phyloP scores from a whole-genome alignment of 1,139 yeast genomes.

The Candida sojae region DNA sequence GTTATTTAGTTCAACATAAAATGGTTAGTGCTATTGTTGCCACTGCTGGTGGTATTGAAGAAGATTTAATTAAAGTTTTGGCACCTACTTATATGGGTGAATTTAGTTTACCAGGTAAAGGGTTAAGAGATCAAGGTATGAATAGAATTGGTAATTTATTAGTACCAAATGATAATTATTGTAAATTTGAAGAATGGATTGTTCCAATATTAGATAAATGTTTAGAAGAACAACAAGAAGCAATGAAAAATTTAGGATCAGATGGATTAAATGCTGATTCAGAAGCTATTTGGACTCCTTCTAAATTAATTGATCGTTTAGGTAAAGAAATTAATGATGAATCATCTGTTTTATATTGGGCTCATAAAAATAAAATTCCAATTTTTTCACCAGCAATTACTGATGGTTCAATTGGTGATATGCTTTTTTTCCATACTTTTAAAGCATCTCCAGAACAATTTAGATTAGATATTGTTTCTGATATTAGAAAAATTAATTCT shows the following conservation, averaged over 20 bases:
- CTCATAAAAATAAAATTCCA: conserved; percentile 93
- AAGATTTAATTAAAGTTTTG: conserved; percentile 90
- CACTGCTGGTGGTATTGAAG: conserved; percentile 97
- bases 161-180: conserved; percentile 97
- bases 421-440: conserved; percentile 97
- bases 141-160: conserved; percentile 95
- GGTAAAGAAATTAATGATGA: conserved; percentile 96
- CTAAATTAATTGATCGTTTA: conserved; percentile 83
- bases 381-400: conserved; percentile 96
- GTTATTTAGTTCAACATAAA: conserved; percentile 88
- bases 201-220: conserved; percentile 87
- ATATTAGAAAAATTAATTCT: conserved; percentile 85
- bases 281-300: conserved; percentile 82
- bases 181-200: conserved; percentile 97
- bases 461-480: conserved; percentile 89
- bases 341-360: conserved; percentile 95
- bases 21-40: conserved; percentile 95
- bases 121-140: conserved; percentile 90
- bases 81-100: conserved; percentile 97
- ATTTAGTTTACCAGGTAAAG: conserved; percentile 75
- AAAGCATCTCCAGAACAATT: conserved; percentile 88
- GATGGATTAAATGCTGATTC: conserved; percentile 51
- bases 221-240: conserved; percentile 84
- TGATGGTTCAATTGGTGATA: conserved; percentile 98
- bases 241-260: conserved; percentile 59